Evolutionary conservation across 805 yeast species (phyloP), one percentile per base, ranked within the genome.

Genomic region (Teunomyces pallodes): DNA sequence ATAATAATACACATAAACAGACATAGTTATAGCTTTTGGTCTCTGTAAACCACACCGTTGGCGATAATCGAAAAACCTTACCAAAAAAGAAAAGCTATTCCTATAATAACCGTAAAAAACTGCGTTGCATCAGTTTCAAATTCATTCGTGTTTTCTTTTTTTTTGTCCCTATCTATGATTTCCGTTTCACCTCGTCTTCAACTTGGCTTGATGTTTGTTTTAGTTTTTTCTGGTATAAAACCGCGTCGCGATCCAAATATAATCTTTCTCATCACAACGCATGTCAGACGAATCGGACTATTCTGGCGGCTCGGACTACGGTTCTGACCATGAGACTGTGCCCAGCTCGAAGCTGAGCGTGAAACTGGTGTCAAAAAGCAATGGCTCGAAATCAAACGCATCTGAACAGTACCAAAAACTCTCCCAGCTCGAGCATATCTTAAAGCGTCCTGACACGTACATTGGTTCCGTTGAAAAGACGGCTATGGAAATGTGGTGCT

Each of bases 391-490:
- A 7, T n/a, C 48, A 20, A 63, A 56, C 51, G 84, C 83, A 5
- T 79, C 84, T 4, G 87, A 86, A 46, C 90, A 88, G 59, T 94
- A 94, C 70, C 98, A 92, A 69, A 89, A 88, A 72, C 83, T 94
- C 42, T 85, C 97, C 3, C 99, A 92, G 69, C 76, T 94, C 59
- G 98, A 94, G 63, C 99, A 94, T 76, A 92, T 94, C 48, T 76
- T 94, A 61, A 90, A 90, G 67, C 85, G 99, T 67, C 99, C 99
- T 0, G 99, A 94, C 66, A 92, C 99, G 2, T 94, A 94, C 69
- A 85, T 94, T 57, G 99, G 99, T 5, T 90, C 97, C 1, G 86
- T 91, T 20, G 99, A 94, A 69, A 80, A 78, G 46, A 83, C 86
- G 46, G 85, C 82, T 47, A 79, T 86, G 46, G 82, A 82, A 45